Evolutionary conservation across 331 rosid genomes (phyloP).

Genomic region (Cucumis variabilis): DNA sequence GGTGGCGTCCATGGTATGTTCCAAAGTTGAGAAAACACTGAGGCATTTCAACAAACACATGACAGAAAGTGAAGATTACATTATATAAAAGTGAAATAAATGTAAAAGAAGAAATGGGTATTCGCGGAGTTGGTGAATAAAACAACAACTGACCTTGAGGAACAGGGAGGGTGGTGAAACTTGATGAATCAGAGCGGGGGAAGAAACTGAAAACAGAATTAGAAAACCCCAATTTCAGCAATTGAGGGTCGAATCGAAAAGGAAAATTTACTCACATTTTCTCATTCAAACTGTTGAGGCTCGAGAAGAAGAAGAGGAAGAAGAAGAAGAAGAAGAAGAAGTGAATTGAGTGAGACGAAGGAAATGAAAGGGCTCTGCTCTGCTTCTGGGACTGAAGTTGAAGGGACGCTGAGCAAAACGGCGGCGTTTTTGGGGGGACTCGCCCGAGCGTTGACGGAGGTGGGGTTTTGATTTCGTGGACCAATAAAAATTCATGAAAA

Average conservation of each 20-base stretch:
- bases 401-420: too few relatives aligned
- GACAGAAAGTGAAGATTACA: neutral
- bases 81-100: neutral
- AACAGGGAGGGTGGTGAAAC: neutral
- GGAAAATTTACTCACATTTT: constrained; percentile 15
- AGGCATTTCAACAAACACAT: constrained; percentile 3
- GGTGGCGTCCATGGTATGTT: constrained; percentile 20
- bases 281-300: neutral
- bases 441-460: neutral
- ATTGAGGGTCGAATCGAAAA: neutral
- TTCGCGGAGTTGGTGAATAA: neutral
- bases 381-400: neutral
- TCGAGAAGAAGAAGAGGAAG: neutral
- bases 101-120: neutral
- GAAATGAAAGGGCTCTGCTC: neutral
- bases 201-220: neutral
- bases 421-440: too few relatives aligned
- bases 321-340: neutral
- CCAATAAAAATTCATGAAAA: neutral
- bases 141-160: neutral
- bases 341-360: neutral
- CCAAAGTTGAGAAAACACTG: constrained; percentile 3
- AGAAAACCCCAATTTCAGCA: constrained; percentile 18
- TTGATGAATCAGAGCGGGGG: constrained; percentile 6
- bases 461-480: neutral